Evolutionary conservation across 148 eudicot species (phyloP), one percentile per base, ranked within the genome.

Genomic region (Rheum nobile): DNA sequence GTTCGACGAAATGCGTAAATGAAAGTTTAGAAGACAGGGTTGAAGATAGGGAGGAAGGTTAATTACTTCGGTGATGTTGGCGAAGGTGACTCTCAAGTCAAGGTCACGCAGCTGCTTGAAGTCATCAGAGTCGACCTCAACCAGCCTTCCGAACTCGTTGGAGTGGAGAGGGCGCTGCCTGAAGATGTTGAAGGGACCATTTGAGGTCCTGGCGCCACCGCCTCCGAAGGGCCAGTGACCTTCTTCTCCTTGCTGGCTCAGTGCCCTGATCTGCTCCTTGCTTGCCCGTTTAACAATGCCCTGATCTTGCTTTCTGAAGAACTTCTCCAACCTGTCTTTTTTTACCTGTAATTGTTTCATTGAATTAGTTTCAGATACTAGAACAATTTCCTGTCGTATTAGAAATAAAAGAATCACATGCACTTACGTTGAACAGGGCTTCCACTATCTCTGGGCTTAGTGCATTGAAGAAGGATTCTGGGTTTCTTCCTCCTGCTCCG

Each of bases 391-490:
- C n/a, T n/a, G n/a, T n/a, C n/a, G n/a, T n/a, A n/a, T n/a, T n/a
- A n/a, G n/a, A n/a, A n/a, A n/a, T n/a, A n/a, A n/a, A n/a, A n/a
- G n/a, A 17, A 29, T 14, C 43, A 38, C 29, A 34, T 31, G 41
- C n/a, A 31, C 21, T 70, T 83, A 91, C 98, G 69, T 90, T 87
- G 57, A 86, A 86, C 42, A 88, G 86, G 8, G 97, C 93, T 84
- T 88, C 89, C 13, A 91, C 90, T 34, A 91, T 71, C 24, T 86
- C 93, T 29, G 71, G 17, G 84, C 89, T 88, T 76, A 95, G 88
- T 38, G 86, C 89, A 54, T 32, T 86, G 85, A 75, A 84, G 72
- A 78, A 82, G 0, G 97, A 86, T 71, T 90, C 89, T 10, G 91
- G 88, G 63, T 88, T 76, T 41, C 78, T 74, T 14, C 89, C 96